Percentiles rank a stretch among this genome's conserved stretches.
Conservation (phyloP, 495 filamentous ascomycete species). For the Aspergillus nanangensis region DNA sequence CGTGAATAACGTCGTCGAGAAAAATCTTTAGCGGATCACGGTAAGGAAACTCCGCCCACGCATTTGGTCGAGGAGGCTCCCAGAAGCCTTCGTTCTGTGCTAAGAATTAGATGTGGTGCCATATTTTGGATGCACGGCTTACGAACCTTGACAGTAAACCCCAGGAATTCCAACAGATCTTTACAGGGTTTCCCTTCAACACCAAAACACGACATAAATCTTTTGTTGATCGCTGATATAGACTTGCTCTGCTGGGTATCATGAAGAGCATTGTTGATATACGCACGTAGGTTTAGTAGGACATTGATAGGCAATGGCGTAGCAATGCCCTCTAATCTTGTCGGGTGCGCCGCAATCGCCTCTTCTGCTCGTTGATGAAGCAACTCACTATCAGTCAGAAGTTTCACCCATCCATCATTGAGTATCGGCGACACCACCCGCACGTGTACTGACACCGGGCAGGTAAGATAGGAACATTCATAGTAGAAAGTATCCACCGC, state of each 20-base stretch:
- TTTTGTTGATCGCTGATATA: constrained; percentile 67
- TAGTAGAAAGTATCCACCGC: constrained; percentile 44
- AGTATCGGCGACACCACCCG: constrained; percentile 52
- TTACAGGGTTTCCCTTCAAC: constrained; percentile 50
- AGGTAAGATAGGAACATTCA: constrained; percentile 55
- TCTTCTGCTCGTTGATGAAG: constrained; percentile 49
- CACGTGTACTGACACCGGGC: constrained; percentile 52
- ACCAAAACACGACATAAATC: constrained; percentile 66
- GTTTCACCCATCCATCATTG: constrained; percentile 37
- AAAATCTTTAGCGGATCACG: constrained; percentile 40
- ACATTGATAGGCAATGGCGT: constrained; percentile 44
- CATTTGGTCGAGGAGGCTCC: constrained; percentile 41
- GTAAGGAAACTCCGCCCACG: constrained; percentile 35
- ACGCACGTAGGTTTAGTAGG: constrained; percentile 53
- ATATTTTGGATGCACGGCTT: not conserved
- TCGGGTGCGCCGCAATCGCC: constrained; percentile 52
- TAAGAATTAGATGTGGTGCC: constrained; percentile 10
- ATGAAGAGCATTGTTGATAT: constrained; percentile 58
- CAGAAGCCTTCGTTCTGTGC: constrained; percentile 34
- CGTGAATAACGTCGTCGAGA: constrained; percentile 52
- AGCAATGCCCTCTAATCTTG: constrained; percentile 51
- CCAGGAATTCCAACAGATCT: constrained; percentile 57
- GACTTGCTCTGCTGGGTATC: constrained; percentile 38
- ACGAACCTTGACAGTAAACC: constrained; percentile 48
- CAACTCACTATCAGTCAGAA: constrained; percentile 52